Base-by-base conservation (phyloP, 345 rosid species). In the Combretum micranthum region DNA sequence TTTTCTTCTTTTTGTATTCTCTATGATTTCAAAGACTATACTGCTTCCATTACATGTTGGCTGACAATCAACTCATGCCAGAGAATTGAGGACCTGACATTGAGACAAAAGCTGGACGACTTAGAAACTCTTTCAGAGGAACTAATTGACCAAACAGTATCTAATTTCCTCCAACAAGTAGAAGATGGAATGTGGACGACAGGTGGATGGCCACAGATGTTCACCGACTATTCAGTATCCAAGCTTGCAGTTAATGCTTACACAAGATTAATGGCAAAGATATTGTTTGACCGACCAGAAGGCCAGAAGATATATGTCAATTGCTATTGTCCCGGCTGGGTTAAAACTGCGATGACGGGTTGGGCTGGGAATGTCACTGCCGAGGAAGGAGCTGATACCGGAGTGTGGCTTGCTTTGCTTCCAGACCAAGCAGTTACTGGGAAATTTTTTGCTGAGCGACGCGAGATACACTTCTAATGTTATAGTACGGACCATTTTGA, bases 301-400 rank as follows among this genome's bases (percentile, higher is more conserved):
- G 99, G 88, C 42, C 57, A 78, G 70, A 87, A 85, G 77, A 85
- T 93, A 53, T 79, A 74, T 55, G 74, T 84, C 56, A 93, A 93
- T 63, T 87, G 94, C 57, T 93, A 78, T 75, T 93, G 99, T 66
- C 99, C 99, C 0, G 99, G 99, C 48, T 87, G 92, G 99, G 99
- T 85, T 13, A 93, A 82, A 77, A 93, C 97, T n/a, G 94, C 97
- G 0, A 78, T 93, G 96, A 89, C 97, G 0, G 87, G 94, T 47
- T 93, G 93, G 88, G 84, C 96, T 3, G 99, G 99, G n/a, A 85
- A 80, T 64, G 12, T 85, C 45, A 77, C 99, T 20, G 75, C 84
- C 9, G 97, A 78, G 68, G 78, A 79, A 20, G 99, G 84, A 21
- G 96, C 99, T 15, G 99, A 93, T 32, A 89, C 99, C 0, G 99